Conservation (phyloP, 2,329 filamentous ascomycete genomes). For the Gaeumannomyces tritici region DNA sequence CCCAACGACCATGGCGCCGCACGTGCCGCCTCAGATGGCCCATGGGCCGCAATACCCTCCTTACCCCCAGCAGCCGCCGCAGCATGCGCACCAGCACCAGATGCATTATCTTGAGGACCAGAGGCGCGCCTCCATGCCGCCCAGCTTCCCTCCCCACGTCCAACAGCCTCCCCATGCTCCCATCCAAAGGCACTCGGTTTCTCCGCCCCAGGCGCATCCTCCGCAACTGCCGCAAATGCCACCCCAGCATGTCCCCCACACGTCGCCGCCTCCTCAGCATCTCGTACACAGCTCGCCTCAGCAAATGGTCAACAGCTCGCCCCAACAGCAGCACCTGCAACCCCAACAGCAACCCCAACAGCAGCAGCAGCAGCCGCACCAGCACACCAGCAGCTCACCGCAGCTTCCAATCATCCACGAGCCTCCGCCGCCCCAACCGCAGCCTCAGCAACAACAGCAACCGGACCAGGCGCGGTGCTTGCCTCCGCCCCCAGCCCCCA, state of each 20-base stretch:
- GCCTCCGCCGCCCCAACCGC: constrained; percentile 31
- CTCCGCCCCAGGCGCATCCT: constrained; percentile 49
- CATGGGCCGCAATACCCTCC: constrained; percentile 24
- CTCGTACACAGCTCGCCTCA: constrained; percentile 12
- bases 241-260: constrained; percentile 30
- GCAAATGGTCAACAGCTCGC: not conserved
- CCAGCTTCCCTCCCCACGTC: constrained; percentile 50
- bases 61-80: constrained; percentile 20
- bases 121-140: constrained; percentile 63
- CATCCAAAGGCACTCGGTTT: constrained; percentile 42
- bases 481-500: constrained; percentile 31
- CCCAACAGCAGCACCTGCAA: constrained; percentile 25
- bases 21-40: constrained; percentile 26
- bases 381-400: constrained; percentile 28
- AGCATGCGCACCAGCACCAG: constrained; percentile 24
- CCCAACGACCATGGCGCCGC: constrained; percentile 28
- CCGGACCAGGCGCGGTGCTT: constrained; percentile 17
- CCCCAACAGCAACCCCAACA: constrained; percentile 33
- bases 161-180: constrained; percentile 34
- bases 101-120: constrained; percentile 72
- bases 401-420: constrained; percentile 25
- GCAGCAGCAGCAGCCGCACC: constrained; percentile 28
- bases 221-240: constrained; percentile 38
- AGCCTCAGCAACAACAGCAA: constrained; percentile 39
- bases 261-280: constrained; percentile 24